Conservation (phyloP, 257 asterid species). For the Capsicum pubescens region DNA sequence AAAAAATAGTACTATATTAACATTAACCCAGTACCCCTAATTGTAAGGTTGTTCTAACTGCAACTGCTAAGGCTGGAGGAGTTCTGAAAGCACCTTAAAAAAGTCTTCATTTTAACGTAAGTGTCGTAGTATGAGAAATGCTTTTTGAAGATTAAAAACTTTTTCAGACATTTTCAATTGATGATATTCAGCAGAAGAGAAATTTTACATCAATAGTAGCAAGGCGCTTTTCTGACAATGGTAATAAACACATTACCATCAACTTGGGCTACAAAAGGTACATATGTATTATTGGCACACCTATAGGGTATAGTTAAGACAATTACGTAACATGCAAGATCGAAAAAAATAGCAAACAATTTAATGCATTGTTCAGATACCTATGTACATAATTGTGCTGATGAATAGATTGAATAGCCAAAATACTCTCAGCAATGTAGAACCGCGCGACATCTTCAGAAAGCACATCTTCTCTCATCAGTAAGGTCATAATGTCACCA, state of each 20-base stretch:
- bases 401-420: constrained; percentile 96
- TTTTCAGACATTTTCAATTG: not conserved
- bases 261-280: not conserved
- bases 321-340: constrained; percentile 15
- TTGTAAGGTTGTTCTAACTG: constrained; percentile 2
- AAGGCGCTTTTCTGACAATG: not conserved
- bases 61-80: not conserved
- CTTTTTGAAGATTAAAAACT: not conserved
- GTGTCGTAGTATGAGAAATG: not conserved
- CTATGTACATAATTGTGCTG: constrained; percentile 90
- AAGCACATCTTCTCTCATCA: constrained; percentile 91
- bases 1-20: not conserved
- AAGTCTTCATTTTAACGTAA: not conserved
- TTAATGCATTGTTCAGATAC: constrained; percentile 37
- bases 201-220: not conserved
- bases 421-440: constrained; percentile 91
- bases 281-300: not conserved
- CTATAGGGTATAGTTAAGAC: not conserved
- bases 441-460: constrained; percentile 90
- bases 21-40: not conserved
- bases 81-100: not conserved
- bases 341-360: not conserved
- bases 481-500: constrained; percentile 95
- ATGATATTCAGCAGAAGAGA: not conserved
- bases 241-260: not conserved